phyloP scores from a whole-genome alignment of 306 rosid species.

The Mimosa pudica region DNA sequence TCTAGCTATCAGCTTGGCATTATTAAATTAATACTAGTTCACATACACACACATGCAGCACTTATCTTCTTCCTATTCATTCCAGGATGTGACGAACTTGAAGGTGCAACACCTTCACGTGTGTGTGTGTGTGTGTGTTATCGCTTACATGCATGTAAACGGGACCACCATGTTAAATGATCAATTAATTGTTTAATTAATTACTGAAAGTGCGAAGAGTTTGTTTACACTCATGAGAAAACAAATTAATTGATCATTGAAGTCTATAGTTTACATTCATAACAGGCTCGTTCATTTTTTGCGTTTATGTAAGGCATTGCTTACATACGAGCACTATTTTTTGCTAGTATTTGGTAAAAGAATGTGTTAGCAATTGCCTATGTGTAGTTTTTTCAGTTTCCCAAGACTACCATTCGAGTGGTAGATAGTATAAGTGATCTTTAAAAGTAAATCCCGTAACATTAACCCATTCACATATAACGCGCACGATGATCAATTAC shows the following conservation, averaged over 20 bases:
- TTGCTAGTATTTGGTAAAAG: neutral
- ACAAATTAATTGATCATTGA: neutral
- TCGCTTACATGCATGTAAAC: neutral
- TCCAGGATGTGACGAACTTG: neutral
- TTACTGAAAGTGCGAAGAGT: neutral
- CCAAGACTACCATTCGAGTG: neutral
- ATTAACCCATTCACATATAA: no score
- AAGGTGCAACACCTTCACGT: neutral
- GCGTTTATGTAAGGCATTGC: neutral
- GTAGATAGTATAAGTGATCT: neutral
- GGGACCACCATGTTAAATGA: neutral
- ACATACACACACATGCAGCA: neutral
- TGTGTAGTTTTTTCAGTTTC: neutral
- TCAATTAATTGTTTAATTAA: neutral
- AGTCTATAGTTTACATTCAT: no score
- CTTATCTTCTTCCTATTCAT: neutral
- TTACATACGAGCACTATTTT: no score
- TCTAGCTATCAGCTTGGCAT: neutral
- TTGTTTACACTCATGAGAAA: neutral
- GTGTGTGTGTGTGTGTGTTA: neutral
- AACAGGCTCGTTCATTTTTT: neutral
- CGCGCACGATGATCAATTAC: neutral
- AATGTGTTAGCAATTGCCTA: neutral
- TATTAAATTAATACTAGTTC: neutral
- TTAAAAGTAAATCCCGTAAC: neutral